Evolutionary conservation across 805 yeast genomes (phyloP).

Genomic region (Scheffersomyces spartinae): DNA sequence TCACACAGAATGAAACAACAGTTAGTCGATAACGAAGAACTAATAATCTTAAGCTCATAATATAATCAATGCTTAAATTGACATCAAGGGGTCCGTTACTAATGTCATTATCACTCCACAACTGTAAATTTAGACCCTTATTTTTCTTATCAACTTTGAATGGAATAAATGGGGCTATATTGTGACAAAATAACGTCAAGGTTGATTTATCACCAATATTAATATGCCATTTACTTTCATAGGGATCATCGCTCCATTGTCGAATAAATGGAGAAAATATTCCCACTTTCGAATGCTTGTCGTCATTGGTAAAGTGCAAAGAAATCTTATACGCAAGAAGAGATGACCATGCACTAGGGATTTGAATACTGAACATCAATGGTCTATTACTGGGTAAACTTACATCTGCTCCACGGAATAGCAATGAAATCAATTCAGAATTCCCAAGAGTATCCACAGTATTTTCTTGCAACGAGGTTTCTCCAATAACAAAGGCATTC

Average conservation of each 20-base stretch:
- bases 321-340: slow-evolving; percentile 37
- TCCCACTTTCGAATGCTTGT: slow-evolving; percentile 2
- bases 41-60: slow-evolving; percentile 53
- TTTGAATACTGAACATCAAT: slow-evolving; percentile 34
- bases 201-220: slow-evolving; percentile 30
- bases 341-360: slow-evolving; percentile 52
- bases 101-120: slow-evolving; percentile 34
- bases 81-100: slow-evolving; percentile 26
- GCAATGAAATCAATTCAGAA: slow-evolving; percentile 24
- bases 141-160: slow-evolving; percentile 19
- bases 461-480: too few relatives aligned
- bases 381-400: slow-evolving; percentile 33
- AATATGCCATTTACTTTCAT: slow-evolving; percentile 74
- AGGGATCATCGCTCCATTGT: slow-evolving; percentile 53
- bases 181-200: slow-evolving; percentile 39
- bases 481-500: slow-evolving; percentile 11
- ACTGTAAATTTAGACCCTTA: slow-evolving; percentile 26
- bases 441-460: slow-evolving; percentile 19
- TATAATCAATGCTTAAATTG: slow-evolving; percentile 37
- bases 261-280: slow-evolving; percentile 54
- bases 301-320: slow-evolving; percentile 2
- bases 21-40: slow-evolving; percentile 71
- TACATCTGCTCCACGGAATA: slow-evolving; percentile 26
- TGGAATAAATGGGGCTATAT: slow-evolving; percentile 63
- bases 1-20: slow-evolving; percentile 57